phyloP scores from a whole-genome alignment of 495 filamentous ascomycete genomes.

The Aspergillus leporis region DNA sequence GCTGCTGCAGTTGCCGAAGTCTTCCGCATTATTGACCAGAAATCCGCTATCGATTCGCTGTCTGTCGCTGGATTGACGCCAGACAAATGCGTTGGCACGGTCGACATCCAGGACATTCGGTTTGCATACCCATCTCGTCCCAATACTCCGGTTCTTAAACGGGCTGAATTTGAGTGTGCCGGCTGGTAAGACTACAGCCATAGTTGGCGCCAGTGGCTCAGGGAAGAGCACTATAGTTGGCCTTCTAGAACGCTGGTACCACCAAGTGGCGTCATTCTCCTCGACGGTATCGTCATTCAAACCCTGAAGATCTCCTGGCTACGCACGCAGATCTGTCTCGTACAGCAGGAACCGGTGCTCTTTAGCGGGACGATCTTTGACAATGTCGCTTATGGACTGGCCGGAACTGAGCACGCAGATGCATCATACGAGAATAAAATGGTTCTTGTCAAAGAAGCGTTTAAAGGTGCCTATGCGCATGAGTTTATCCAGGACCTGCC shows the following conservation, averaged over 20 bases:
- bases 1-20: no score
- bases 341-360: not conserved
- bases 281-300: not conserved
- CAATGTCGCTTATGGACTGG: not conserved
- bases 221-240: not conserved
- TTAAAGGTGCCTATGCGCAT: not conserved
- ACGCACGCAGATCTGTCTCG: not conserved
- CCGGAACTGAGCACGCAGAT: no score
- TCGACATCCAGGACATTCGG: not conserved
- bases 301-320: not conserved
- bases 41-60: not conserved
- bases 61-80: not conserved
- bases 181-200: not conserved
- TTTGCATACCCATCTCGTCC: constrained; percentile 1
- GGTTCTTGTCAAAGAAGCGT: not conserved
- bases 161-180: not conserved
- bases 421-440: no score
- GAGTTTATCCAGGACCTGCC: not conserved
- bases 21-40: no score
- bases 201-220: not conserved
- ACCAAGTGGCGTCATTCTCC: no score
- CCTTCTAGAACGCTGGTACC: not conserved
- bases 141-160: not conserved
- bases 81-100: not conserved
- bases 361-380: not conserved